These are phyloP conservation scores for Melanomma pulvis-pyrius DNA, from an alignment of 495 filamentous ascomycete genomes.

Conservation along the genomic window DNA sequence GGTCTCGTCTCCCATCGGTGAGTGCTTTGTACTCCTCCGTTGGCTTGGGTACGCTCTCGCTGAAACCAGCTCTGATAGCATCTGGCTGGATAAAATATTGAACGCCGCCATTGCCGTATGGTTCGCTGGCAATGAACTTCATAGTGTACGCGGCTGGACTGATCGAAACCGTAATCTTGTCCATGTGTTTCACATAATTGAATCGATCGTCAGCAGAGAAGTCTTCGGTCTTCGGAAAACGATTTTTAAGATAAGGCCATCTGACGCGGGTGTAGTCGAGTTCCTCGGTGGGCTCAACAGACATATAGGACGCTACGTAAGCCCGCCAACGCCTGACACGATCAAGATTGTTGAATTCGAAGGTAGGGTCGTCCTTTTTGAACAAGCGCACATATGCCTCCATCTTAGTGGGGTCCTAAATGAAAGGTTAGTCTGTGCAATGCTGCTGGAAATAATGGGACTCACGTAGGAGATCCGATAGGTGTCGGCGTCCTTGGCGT, in stretches of 20 bases:
- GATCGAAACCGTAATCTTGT: constrained; percentile 31
- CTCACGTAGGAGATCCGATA: constrained; percentile 85
- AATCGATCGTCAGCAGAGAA: constrained; percentile 46
- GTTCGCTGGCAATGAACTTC: constrained; percentile 25
- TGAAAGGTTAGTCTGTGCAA: neutral
- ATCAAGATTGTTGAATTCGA: constrained; percentile 58
- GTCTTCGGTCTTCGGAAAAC: constrained; percentile 62
- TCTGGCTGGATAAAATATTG: constrained; percentile 26
- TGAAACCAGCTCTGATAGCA: constrained; percentile 6
- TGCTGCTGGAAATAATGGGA: constrained; percentile 26
- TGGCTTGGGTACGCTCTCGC: constrained; percentile 38
- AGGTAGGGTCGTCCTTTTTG: constrained; percentile 78
- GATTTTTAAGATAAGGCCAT: constrained; percentile 73
- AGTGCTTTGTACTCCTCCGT: constrained; percentile 51
- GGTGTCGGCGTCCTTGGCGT: constrained; percentile 85
- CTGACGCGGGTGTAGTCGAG: constrained; percentile 64
- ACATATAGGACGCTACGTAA: constrained; percentile 89
- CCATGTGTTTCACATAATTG: constrained; percentile 25
- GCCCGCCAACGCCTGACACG: constrained; percentile 76
- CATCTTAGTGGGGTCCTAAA: constrained; percentile 49
- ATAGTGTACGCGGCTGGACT: constrained; percentile 20
- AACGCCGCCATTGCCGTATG: constrained; percentile 9
- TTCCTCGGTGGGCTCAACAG: constrained; percentile 87
- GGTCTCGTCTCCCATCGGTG: constrained; percentile 51
- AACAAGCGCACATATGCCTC: constrained; percentile 70